Base-by-base conservation (phyloP, 140 eudicot species). In the Ambrosia hybrid region DNA sequence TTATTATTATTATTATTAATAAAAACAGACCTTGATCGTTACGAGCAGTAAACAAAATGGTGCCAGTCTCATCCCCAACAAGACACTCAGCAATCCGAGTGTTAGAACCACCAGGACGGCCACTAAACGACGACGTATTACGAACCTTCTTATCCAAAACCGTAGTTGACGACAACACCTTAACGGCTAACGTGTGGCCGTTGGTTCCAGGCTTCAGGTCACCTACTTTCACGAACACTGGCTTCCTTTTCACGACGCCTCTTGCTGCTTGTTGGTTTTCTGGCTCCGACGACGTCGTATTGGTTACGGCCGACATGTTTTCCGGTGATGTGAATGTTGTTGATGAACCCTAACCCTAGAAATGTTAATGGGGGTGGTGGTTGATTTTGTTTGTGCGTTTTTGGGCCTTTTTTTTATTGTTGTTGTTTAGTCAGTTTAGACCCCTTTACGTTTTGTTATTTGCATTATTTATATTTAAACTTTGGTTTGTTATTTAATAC, bases 1-100 rank as follows among this genome's bases (percentile, higher is more conserved):
- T 21, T 21, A 21, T 21, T 21, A 21, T 21, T 21, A 21, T 0
- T 21, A 21, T 21, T 21, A 21, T 21, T 21, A 21, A 21, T 21
- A 21, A 21, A 21, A 21, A 21, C n/a, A 65, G 55, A 87, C 94
- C 94, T 84, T 84, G 94, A 41, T 87, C 90, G 67, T 87, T 84
- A 16, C 94, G 89, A 64, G 93, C 93, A 57, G 93, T 82, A 68
- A 87, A 84, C 62, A 87, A 78, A 62, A 87, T 84, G 53, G 93
- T 76, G 76, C 82, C 94, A 14, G 94, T 87, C 30, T 87, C 94
- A 70, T 87, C 94, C 30, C 94, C 94, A 41, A 87, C 78, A 69
- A 84, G 85, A 62, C 94, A 87, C 68, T 87, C 94, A n/a, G 94
- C 89, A 75, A 87, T 87, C 33, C 83, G 81, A 70, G 84, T 77